A percentile compares a stretch with the other conserved stretches of the same genome.
These are phyloP conservation scores for Paxillus rubicundulus DNA, from an alignment of 768 basidiomycete species.

Conservation along the genomic window DNA sequence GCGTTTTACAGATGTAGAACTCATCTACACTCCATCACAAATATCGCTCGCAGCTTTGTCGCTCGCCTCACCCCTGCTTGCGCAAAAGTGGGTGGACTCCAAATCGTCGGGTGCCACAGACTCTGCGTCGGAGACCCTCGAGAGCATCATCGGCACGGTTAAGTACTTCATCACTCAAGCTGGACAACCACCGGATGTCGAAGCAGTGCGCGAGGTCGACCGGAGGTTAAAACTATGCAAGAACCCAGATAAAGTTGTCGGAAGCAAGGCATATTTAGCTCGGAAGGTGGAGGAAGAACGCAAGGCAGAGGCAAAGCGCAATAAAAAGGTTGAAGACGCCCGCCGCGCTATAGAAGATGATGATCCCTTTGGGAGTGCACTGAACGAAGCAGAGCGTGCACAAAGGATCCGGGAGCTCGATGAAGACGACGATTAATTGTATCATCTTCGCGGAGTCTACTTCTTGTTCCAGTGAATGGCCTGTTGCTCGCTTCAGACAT, in stretches of 20 bases:
- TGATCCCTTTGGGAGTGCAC: conserved; percentile 71
- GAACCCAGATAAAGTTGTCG: conserved; percentile 93
- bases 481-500: background rate
- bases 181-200: conserved; percentile 70
- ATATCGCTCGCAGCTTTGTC: conserved; percentile 82
- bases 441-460: background rate
- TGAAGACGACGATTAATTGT: conserved; percentile 48
- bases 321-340: conserved; percentile 53
- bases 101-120: conserved; percentile 28
- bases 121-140: conserved; percentile 19
- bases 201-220: conserved; percentile 86
- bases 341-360: conserved; percentile 45
- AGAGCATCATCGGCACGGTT: conserved; percentile 43
- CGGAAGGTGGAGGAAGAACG: conserved; percentile 72
- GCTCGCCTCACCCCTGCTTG: conserved; percentile 58
- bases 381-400: conserved; percentile 36
- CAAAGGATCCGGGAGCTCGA: conserved; percentile 41
- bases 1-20: conserved; percentile 86
- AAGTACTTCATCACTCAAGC: conserved; percentile 50
- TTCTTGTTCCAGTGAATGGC: background rate
- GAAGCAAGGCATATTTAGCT: conserved; percentile 77
- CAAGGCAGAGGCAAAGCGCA: conserved; percentile 66
- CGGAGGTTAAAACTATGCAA: conserved; percentile 83
- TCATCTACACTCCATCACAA: conserved; percentile 91
- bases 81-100: conserved; percentile 56